Evolutionary conservation across 192 early-diverging fungal species (phyloP), one percentile per base, ranked within the genome.

Genomic region (Cetraspora pellucida): DNA sequence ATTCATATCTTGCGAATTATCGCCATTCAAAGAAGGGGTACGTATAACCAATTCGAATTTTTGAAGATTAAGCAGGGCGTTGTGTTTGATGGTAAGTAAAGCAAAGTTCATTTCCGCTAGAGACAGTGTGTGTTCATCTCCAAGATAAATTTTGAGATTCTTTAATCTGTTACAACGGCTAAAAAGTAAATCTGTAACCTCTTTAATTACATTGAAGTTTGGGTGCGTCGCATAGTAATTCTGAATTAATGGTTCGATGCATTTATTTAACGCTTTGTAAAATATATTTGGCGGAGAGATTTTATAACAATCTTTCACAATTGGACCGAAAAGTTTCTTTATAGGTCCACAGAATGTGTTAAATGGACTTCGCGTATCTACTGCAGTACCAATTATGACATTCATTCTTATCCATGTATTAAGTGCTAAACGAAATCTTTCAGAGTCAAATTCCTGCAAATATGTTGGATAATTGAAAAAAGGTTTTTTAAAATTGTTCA

Each of bases 381-480:
- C 8, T 17, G 17, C 4, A 37, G 17, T 43, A 10, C 19, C 37
- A 44, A 19, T 54, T 19, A 44, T 10, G 4, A 19, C 14, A 10
- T 30, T 65, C 19, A 43, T 65, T 31, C 31, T 65, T 65, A 65
- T 37, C 63, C 63, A 65, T 37, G 19, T 37, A 65, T 65, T 65
- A 19, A 65, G 10, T 16, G 63, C 63, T 65, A 8, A 30, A 28
- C 19, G 4, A 65, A 44, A 65, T 65, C 43, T 65, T n/a, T 65
- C 63, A 17, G 30, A 37, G 31, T 65, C 63, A 43, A 65, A 65
- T 43, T 27, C 16, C n/a, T n/a, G 23, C 10, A 65, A 65, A 65
- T 65, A 65, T 37, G 63, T n/a, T 65, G 63, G 63, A 65, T 65
- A 65, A 43, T 65, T 19, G 19, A 43, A 65, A 65, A 65, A 65